Conservation (phyloP, 2,329 filamentous ascomycete genomes). For the Claviceps quebecensis region DNA sequence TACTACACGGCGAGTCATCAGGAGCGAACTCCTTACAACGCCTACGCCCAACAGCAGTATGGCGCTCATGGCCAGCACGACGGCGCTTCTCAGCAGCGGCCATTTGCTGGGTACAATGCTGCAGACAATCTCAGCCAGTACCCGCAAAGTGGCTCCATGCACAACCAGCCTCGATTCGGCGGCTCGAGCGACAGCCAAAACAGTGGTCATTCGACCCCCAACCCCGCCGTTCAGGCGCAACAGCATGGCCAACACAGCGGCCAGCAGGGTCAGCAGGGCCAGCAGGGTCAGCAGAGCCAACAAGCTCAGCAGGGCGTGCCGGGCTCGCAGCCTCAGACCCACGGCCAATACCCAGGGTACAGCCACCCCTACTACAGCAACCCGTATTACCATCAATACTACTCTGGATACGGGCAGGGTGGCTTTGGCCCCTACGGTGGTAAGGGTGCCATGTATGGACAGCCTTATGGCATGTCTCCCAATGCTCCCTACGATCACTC, state of each 20-base stretch:
- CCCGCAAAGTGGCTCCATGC: conserved; percentile 50
- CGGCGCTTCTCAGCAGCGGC: conserved; percentile 56
- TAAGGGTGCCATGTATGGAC: conserved; percentile 41
- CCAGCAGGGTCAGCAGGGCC: conserved; percentile 24
- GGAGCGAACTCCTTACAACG: conserved; percentile 64
- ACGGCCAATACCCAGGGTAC: conserved; percentile 37
- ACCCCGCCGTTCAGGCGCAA: conserved; percentile 51
- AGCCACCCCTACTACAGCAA: conserved; percentile 47
- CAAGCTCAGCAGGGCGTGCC: conserved; percentile 22
- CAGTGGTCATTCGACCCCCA: conserved; percentile 83
- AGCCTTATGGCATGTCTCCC: conserved; percentile 42
- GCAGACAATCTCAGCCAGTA: conserved; percentile 53
- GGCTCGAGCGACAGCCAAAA: conserved; percentile 56
- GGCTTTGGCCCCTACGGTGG: conserved; percentile 38
- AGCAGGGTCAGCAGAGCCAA: conserved; percentile 19
- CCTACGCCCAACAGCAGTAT: conserved; percentile 52
- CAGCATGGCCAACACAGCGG: conserved; percentile 30
- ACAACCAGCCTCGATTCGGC: conserved; percentile 45
- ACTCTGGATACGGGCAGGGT: conserved; percentile 39
- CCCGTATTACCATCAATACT: conserved; percentile 50
- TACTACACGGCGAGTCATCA: conserved; percentile 72
- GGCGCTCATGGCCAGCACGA: conserved; percentile 58
- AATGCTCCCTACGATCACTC: conserved; percentile 43
- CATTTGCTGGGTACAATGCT: conserved; percentile 61
- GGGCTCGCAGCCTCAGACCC: conserved; percentile 29